Evolutionary conservation across 2,329 filamentous ascomycete species (phyloP), one percentile per base, ranked within the genome.

Genomic region (Colletotrichum kahawae): DNA sequence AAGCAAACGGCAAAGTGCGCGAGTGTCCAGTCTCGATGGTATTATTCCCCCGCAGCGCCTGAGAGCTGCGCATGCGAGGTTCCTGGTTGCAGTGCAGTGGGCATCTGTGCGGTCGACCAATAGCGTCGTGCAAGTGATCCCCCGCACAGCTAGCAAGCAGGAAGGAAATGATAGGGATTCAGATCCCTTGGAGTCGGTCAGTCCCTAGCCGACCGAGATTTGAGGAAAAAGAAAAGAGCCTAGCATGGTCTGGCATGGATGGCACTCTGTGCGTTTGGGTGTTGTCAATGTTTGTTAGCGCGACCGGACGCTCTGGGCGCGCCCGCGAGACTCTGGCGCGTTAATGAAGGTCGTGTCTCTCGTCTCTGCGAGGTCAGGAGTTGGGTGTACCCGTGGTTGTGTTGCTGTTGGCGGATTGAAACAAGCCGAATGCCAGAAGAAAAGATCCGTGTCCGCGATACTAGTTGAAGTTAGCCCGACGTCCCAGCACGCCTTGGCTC

Each of bases 41-140:
- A 18, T 33, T 21, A 54, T 67, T 67, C 56, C 72, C 69, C 64
- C 72, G 69, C 63, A 43, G 71, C 13, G 63, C 63, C 69, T 72
- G 72, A 75, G 69, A 63, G 29, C 54, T 13, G 68, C 69, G 57
- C 62, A 33, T 67, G 62, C 67, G 43, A 51, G 43, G 43, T 51
- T 51, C 43, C 43, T 51, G 67, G 69, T 67, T 64, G 56, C 62
- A 75, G 68, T 27, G 56, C n/a, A 21, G 72, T n/a, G 36, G 48
- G n/a, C 54, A 63, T 67, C 71, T 65, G 24, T 36, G 56, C 43
- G 63, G 29, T 56, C 6, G 64, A 9, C 72, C 72, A 75, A 75
- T 68, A 14, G 48, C 18, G 21, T 54, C 12, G 57, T 18, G 54
- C 13, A 21, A 71, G 57, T 31, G 27, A 29, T 34, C 34, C 71